Percentiles rank a stretch among this genome's conserved stretches.
Evolutionary conservation across 176 grass and related monocot genomes (phyloP).

Genomic region (Musa beccarii): DNA sequence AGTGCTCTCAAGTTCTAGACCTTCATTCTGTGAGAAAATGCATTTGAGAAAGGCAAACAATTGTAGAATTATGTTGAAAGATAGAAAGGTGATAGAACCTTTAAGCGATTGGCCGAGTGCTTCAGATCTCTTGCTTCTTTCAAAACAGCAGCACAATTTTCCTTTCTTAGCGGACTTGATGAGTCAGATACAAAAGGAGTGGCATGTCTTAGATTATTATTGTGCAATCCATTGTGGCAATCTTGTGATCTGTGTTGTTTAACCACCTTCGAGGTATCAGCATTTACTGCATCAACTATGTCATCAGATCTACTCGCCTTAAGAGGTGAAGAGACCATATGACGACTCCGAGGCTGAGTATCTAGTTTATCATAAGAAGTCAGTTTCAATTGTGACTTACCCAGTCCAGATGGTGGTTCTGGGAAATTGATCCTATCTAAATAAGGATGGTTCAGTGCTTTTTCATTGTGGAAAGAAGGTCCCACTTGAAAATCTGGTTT

Average conservation of each 20-base stretch:
- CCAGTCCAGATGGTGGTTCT: slow-evolving; percentile 31
- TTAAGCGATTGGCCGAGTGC: slow-evolving; percentile 68
- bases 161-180: slow-evolving; percentile 55
- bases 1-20: slow-evolving; percentile 50
- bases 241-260: slow-evolving; percentile 36
- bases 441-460: background rate
- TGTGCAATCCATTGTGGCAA: slow-evolving; percentile 45
- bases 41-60: background rate
- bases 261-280: slow-evolving; percentile 41
- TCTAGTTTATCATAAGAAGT: slow-evolving; percentile 44
- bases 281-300: slow-evolving; percentile 29
- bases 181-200: slow-evolving; percentile 31
- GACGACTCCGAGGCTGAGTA: slow-evolving; percentile 25
- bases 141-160: slow-evolving; percentile 42
- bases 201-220: slow-evolving; percentile 37
- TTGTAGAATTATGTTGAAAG: background rate
- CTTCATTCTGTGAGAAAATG: slow-evolving; percentile 47
- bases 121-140: slow-evolving; percentile 92
- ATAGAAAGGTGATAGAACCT: slow-evolving; percentile 45
- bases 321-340: slow-evolving; percentile 32
- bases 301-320: slow-evolving; percentile 46
- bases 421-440: slow-evolving; percentile 14
- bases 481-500: slow-evolving; percentile 23
- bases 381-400: slow-evolving; percentile 33
- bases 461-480: slow-evolving; percentile 20